Percentiles rank a stretch among this genome's conserved stretches.
Conservation (phyloP, 106 monocot species). For the Gastrodia elata region DNA sequence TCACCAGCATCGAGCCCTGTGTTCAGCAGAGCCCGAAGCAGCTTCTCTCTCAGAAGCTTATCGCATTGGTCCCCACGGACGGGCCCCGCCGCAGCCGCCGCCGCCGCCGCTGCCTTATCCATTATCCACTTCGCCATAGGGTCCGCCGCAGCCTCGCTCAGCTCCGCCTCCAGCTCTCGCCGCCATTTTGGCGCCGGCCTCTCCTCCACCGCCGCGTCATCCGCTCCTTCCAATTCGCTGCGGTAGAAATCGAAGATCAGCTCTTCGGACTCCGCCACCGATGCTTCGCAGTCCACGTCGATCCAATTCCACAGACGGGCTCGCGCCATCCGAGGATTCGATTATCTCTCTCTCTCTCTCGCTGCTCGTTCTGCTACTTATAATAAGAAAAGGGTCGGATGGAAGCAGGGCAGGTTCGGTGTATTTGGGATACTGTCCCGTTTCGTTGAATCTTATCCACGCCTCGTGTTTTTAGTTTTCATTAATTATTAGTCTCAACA, state of each 20-base stretch:
- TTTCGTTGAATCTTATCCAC: too few species aligned
- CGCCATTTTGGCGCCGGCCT: not conserved
- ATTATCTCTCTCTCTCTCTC: not conserved
- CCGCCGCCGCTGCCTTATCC: conserved; percentile 35
- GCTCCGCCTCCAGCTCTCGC: not conserved
- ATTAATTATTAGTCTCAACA: too few species aligned
- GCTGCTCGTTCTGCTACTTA: not conserved
- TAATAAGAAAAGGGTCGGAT: too few species aligned
- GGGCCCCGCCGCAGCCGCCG: not conserved
- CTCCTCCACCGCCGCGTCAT: not conserved
- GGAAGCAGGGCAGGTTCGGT: not conserved
- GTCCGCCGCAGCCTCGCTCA: conserved; percentile 14
- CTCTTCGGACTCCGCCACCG: conserved; percentile 25
- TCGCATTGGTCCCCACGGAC: conserved; percentile 4
- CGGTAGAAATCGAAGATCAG: conserved; percentile 36
- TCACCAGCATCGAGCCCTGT: conserved; percentile 53
- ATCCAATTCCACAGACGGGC: not conserved
- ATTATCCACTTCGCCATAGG: conserved; percentile 19
- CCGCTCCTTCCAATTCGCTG: not conserved
- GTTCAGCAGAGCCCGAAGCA: conserved; percentile 25
- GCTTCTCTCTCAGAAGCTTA: conserved; percentile 13
- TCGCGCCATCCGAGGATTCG: not conserved
- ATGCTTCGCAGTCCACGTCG: not conserved
- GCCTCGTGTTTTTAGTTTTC: too few species aligned
- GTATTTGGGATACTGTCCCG: too few species aligned